Evolutionary conservation across 495 filamentous ascomycete genomes (phyloP), one percentile per base, ranked within the genome.

Genomic region (Annulohypoxylon moriforme): DNA sequence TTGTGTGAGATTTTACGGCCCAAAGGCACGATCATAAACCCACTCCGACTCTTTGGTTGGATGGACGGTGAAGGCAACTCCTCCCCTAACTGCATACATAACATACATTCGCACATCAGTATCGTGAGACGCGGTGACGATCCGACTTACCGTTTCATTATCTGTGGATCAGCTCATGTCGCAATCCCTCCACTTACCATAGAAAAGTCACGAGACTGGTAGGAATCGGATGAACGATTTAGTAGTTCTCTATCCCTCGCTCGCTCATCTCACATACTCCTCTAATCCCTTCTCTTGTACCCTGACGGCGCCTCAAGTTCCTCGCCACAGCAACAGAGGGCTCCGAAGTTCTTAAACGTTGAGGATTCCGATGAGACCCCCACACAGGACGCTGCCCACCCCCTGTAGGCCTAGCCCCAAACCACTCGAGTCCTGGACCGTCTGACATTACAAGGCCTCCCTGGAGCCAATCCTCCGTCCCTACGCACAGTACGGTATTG

Each of bases 61-160:
- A 57, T 65, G 50, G 61, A 61, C 53, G 40, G 65, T 29, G 60
- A 64, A 64, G 34, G 47, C n/a, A 57, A 11, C 55, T 69, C 69
- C 53, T 68, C 64, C 38, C 58, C 57, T 69, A 58, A 62, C 59
- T 60, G 34, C 60, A 59, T 61, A 64, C 46, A 49, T 61, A 67
- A 67, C 63, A 57, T 50, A 66, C 60, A 22, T 60, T 62, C 27
- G 31, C 56, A 73, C 70, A 64, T 69, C 52, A 62, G 56, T 50
- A 60, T 73, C 71, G 65, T 66, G 71, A 73, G 66, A 62, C 59
- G 58, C 47, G 49, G 66, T 60, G 71, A 46, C 65, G 71, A 69
- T 73, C 66, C 61, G 59, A 68, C 70, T 60, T 31, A 69, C 61
- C 65, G 71, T 73, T 73, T 61, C 71, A 73, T 73, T 63, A 62